phyloP scores from a whole-genome alignment of 768 basidiomycete genomes.

The Psilocybe cubensis region DNA sequence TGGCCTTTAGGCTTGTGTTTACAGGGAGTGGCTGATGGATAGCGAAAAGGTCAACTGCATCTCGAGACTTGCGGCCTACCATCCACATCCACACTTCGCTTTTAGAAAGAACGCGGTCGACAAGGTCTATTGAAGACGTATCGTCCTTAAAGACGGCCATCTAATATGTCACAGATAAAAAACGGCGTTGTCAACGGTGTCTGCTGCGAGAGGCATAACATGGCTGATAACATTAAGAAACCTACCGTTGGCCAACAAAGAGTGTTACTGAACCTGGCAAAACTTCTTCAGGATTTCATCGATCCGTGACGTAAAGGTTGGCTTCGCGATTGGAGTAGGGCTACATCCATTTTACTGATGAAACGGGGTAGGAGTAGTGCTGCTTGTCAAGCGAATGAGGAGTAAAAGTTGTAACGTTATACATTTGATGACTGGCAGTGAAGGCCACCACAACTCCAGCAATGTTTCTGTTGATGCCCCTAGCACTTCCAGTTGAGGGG shows the following conservation, averaged over 20 bases:
- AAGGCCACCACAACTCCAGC: constrained; percentile 44
- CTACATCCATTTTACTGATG: no score
- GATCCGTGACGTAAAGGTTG: constrained; percentile 56
- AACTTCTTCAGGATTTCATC: constrained; percentile 50
- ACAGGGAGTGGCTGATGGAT: constrained; percentile 41
- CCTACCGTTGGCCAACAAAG: constrained; percentile 46
- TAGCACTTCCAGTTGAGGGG: constrained; percentile 57
- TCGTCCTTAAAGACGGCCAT: constrained; percentile 47
- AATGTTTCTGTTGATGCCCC: constrained; percentile 49
- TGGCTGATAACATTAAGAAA: constrained; percentile 58
- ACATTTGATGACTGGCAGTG: constrained; percentile 44
- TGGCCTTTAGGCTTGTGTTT: constrained; percentile 59
- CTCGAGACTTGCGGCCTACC: constrained; percentile 51
- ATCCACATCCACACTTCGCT: constrained; percentile 38
- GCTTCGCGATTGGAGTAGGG: no score
- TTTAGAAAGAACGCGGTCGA: constrained; percentile 44
- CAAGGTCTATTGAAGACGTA: constrained; percentile 38
- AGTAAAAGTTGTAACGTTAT: constrained; percentile 38
- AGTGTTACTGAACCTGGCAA: constrained; percentile 47
- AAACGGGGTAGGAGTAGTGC: constrained; percentile 30
- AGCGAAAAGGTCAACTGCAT: constrained; percentile 52
- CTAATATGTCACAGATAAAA: constrained; percentile 58
- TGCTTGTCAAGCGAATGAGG: constrained; percentile 24
- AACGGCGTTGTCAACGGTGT: constrained; percentile 59
- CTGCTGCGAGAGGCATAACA: constrained; percentile 51